Evolutionary conservation across 2,329 filamentous ascomycete genomes (phyloP), one percentile per base, ranked within the genome.

Genomic region (Ophiobolus disseminans): DNA sequence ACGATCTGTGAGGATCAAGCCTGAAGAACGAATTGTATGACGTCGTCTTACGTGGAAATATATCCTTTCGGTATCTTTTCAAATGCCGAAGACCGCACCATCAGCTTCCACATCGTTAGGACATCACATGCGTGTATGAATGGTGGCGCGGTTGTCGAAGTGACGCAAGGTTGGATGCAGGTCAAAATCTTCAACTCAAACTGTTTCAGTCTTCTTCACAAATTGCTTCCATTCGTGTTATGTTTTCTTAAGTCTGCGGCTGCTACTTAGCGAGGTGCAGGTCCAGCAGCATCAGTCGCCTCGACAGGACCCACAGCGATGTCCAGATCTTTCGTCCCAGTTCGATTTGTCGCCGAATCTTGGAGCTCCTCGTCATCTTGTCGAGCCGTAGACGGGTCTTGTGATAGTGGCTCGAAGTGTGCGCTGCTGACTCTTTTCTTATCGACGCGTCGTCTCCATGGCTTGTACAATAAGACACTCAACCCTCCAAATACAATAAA

Each of bases 401-500:
- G 62, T 1, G 62, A 41, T 3, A 72, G 25, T 5, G 68, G 60
- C 44, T 62, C 57, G 23, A 70, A 69, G 16, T 63, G 70, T 19
- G 65, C 63, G 17, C 58, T 61, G 11, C 50, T 50, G 16, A 53
- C 45, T 21, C 70, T 60, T 53, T 59, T 65, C 35, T 62, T 67
- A 48, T 83, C 82, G 42, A 87, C 75, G 65, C 80, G 78, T 43
- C 80, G 73, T 50, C 90, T 82, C 92, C 93, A 97, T 0, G 90
- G 90, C 57, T 82, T 83, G 68, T 97, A 97, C 1, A 88, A 68
- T 0, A 93, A 11, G 0, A 96, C 82, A 6, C 90, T 91, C 0
- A 89, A 78, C 0, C 84, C 71, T 0, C 91, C 93, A 37, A 91
- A 87, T 0, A 96, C 71, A 0, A 96, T 74, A 61, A 97, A 97